phyloP scores from a whole-genome alignment of 495 filamentous ascomycete genomes.

The Aspergillus avenaceus region DNA sequence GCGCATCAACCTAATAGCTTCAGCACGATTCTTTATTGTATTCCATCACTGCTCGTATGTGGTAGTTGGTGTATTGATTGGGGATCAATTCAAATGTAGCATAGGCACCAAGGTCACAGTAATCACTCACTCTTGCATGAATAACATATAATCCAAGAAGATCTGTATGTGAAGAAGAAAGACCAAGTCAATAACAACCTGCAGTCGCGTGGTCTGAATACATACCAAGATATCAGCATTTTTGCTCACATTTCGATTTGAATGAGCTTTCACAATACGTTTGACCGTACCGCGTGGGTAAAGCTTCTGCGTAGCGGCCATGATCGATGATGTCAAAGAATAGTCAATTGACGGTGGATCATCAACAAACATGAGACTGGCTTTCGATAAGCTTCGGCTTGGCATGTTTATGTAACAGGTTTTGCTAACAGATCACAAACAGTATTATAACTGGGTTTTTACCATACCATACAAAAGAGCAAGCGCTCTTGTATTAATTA shows the following conservation, averaged over 20 bases:
- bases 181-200: background rate
- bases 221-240: conserved; percentile 83
- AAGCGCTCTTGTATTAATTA: too few species aligned
- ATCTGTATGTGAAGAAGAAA: conserved; percentile 47
- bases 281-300: conserved; percentile 84
- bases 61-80: background rate
- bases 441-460: background rate
- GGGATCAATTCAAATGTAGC: background rate
- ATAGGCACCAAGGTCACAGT: background rate
- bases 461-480: background rate
- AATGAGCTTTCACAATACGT: conserved; percentile 86
- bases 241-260: conserved; percentile 72
- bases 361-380: background rate
- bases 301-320: conserved; percentile 58
- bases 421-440: background rate
- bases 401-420: conserved; percentile 1
- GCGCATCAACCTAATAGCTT: conserved; percentile 69
- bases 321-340: conserved; percentile 6
- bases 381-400: background rate
- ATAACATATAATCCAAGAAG: conserved; percentile 85
- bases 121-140: conserved; percentile 72
- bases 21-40: conserved; percentile 5
- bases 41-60: background rate
- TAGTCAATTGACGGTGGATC: background rate
- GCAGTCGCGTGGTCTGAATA: background rate